phyloP scores from a whole-genome alignment of 2,329 filamentous ascomycete genomes.

The Cordyceps militaris region DNA sequence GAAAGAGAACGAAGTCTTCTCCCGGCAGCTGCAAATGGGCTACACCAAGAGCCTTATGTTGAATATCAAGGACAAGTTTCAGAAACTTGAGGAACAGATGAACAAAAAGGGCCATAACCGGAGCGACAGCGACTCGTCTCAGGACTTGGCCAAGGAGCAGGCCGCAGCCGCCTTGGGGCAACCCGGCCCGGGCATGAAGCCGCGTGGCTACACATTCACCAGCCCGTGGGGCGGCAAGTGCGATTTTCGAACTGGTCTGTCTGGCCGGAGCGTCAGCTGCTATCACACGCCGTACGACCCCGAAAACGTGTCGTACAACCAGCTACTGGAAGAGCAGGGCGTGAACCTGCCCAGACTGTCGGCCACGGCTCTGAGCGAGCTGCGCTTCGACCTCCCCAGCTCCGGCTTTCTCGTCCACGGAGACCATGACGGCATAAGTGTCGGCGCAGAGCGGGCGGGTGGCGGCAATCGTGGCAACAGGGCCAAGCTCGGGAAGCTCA shows the following conservation, averaged over 20 bases:
- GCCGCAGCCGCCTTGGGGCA: conserved; percentile 16
- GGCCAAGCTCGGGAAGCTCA: conserved; percentile 89
- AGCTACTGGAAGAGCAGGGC: conserved; percentile 33
- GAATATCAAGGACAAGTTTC: conserved; percentile 40
- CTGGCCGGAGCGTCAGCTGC: conserved; percentile 68
- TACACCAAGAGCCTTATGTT: conserved; percentile 45
- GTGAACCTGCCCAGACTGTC: conserved; percentile 26
- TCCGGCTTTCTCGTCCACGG: too few relatives aligned
- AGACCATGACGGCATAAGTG: conserved; percentile 67
- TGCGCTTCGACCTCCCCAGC: conserved; percentile 81
- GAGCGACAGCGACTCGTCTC: conserved; percentile 21
- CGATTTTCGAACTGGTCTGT: conserved; percentile 73
- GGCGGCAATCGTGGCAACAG: conserved; percentile 79
- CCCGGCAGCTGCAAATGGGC: conserved; percentile 50
- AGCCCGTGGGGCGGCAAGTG: conserved; percentile 86
- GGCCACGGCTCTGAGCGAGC: conserved; percentile 60
- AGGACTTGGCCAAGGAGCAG: conserved; percentile 1
- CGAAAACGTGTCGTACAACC: conserved; percentile 32
- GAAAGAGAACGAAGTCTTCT: conserved; percentile 40
- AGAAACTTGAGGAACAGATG: conserved; percentile 25
- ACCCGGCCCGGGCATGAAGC: conserved; percentile 41
- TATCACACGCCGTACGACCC: conserved; percentile 58
- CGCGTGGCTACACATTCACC: conserved; percentile 66
- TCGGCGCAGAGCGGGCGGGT: conserved; percentile 78
- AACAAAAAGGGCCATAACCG: conserved; percentile 23